Percentiles rank a stretch among this genome's conserved stretches.
Evolutionary conservation across 2,329 filamentous ascomycete genomes (phyloP).

Genomic region (Fusarium buxicola): DNA sequence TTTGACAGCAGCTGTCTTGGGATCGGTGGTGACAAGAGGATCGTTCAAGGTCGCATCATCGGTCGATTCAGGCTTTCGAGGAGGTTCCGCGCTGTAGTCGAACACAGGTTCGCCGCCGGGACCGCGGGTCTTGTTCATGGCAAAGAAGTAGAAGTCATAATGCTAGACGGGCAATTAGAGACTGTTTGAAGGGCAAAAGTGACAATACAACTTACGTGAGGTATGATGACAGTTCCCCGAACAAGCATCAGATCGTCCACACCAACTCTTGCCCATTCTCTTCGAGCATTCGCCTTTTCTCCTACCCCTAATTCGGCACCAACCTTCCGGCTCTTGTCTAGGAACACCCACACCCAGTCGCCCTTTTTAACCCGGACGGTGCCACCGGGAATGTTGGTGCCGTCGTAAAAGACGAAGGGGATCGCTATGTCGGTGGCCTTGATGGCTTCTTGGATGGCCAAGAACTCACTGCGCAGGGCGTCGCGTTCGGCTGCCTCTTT

Average conservation of each 20-base stretch:
- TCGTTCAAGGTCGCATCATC: slow-evolving; percentile 10
- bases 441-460: slow-evolving; percentile 84
- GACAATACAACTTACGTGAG: slow-evolving; percentile 76
- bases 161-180: slow-evolving; percentile 68
- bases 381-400: slow-evolving; percentile 87
- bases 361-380: slow-evolving; percentile 91
- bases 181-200: slow-evolving; percentile 5
- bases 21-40: slow-evolving; percentile 48
- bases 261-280: slow-evolving; percentile 91
- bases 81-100: slow-evolving; percentile 71
- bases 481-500: slow-evolving; percentile 84
- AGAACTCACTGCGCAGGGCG: slow-evolving; percentile 83
- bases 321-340: slow-evolving; percentile 91
- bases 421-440: slow-evolving; percentile 90
- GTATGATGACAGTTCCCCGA: slow-evolving; percentile 88
- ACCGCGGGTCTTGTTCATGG: slow-evolving; percentile 85
- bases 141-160: slow-evolving; percentile 97
- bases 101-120: slow-evolving; percentile 82
- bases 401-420: slow-evolving; percentile 97
- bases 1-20: slow-evolving; percentile 54
- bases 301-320: slow-evolving; percentile 85
- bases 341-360: slow-evolving; percentile 90
- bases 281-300: slow-evolving; percentile 71
- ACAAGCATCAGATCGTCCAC: slow-evolving; percentile 97
- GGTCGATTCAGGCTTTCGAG: slow-evolving; percentile 49